Conservation (phyloP, 2,329 filamentous ascomycete species). For the Fusarium caatingaense region DNA sequence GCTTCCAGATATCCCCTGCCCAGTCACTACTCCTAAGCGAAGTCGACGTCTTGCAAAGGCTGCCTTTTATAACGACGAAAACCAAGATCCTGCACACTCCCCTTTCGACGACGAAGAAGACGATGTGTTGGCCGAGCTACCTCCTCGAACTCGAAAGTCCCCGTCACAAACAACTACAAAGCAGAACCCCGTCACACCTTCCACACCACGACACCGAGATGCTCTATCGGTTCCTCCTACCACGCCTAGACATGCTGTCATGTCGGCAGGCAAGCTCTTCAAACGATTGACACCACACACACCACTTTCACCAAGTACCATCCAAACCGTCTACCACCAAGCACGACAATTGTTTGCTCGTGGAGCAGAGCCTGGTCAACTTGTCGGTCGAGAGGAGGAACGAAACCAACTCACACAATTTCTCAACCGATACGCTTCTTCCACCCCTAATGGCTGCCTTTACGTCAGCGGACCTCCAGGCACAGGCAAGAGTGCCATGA, state of each 20-base stretch:
- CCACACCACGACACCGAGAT: constrained; percentile 83
- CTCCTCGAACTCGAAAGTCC: constrained; percentile 46
- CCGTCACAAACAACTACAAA: constrained; percentile 49
- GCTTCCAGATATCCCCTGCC: constrained; percentile 39
- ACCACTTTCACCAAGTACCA: constrained; percentile 73
- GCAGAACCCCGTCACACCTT: constrained; percentile 72
- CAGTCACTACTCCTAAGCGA: constrained; percentile 57
- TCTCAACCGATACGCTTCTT: constrained; percentile 70
- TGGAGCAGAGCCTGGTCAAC: constrained; percentile 76
- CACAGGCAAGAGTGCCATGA: constrained; percentile 95
- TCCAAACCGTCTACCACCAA: constrained; percentile 84
- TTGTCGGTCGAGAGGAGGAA: constrained; percentile 81
- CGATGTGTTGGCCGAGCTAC: constrained; percentile 52
- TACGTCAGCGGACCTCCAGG: constrained; percentile 97
- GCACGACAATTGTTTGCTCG: constrained; percentile 89
- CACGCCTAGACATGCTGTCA: constrained; percentile 87
- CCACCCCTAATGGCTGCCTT: constrained; percentile 79
- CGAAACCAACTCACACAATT: constrained; percentile 75
- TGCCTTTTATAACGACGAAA: constrained; percentile 72
- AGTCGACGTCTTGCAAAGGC: constrained; percentile 57
- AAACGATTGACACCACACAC: constrained; percentile 84
- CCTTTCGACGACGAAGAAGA: constrained; percentile 56
- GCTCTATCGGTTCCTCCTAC: constrained; percentile 76
- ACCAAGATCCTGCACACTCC: constrained; percentile 61
- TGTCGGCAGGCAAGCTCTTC: constrained; percentile 78